Base-by-base conservation (phyloP, 257 asterid genomes). In the Primulina tabacum region DNA sequence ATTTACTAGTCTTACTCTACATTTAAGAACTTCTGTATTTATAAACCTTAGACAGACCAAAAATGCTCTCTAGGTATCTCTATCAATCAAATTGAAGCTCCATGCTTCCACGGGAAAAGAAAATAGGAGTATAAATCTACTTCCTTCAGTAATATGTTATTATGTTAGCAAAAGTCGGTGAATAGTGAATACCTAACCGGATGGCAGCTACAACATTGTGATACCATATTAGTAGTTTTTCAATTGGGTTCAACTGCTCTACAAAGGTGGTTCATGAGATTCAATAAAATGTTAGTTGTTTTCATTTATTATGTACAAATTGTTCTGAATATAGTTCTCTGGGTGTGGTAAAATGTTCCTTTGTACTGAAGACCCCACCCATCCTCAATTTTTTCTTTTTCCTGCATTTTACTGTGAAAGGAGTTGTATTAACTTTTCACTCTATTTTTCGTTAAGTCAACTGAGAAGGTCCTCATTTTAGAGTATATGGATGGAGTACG, bases 401-500 rank as follows among this genome's bases (percentile, higher is more conserved):
- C 60, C 67, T 24, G 29, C 52, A 53, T 70, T 20, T 12, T 43
- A 34, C 8, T 40, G 57, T 62, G 59, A 20, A 18, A 7, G 53
- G 12, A 55, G 11, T 5, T 6, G 34, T 65, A 16, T 62, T 63
- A 78, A 62, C 65, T 68, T 67, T 62, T 53, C 16, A 52, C 34
- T 30, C 38, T 55, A 56, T 68, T 11, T 58, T 64, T 52, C 67
- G 37, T 85, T 76, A 89, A 93, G 97, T 93, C 98, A 77, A 85
- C 96, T 8, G 96, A 90, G 82, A 93, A 81, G 78, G 90, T 93
- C 83, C 96, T 93, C 77, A 53, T 93, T 75, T 75, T 90, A 67
- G 97, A 93, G 82, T 93, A 88, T 76, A 93, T 93, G 98, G 97
- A 93, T 59, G 98, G 98, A 60, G 87, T 93, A 59, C 95, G 97